phyloP scores from a whole-genome alignment of 2,329 filamentous ascomycete species.

The Davidsoniella neocaledoniae region DNA sequence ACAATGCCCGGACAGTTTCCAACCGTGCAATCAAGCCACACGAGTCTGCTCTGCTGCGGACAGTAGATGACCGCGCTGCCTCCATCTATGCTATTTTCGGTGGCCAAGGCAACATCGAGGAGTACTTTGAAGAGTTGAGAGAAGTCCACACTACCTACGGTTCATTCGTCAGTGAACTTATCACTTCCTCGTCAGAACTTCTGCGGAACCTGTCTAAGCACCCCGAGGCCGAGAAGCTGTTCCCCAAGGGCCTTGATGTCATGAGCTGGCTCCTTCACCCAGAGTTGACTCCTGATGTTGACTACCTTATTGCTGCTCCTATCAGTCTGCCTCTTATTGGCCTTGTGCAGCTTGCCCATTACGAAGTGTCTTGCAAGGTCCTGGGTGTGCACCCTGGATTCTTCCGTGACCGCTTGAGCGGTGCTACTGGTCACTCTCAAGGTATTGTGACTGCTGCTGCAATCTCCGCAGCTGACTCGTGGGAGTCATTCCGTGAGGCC shows the following conservation, averaged over 20 bases:
- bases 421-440: slow-evolving; percentile 91
- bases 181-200: slow-evolving; percentile 65
- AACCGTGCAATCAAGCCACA: slow-evolving; percentile 81
- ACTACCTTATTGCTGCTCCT: slow-evolving; percentile 86
- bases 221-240: slow-evolving; percentile 81
- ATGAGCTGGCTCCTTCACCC: slow-evolving; percentile 82
- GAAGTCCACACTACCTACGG: slow-evolving; percentile 85
- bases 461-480: slow-evolving; percentile 77
- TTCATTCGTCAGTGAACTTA: slow-evolving; percentile 73
- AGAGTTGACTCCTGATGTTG: slow-evolving; percentile 79
- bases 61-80: slow-evolving; percentile 67
- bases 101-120: slow-evolving; percentile 96
- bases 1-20: slow-evolving; percentile 66
- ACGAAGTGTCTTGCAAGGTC: slow-evolving; percentile 82
- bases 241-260: slow-evolving; percentile 90
- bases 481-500: slow-evolving; percentile 78
- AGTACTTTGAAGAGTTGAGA: slow-evolving; percentile 95
- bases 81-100: slow-evolving; percentile 89
- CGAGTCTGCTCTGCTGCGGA: slow-evolving; percentile 81
- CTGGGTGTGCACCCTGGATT: slow-evolving; percentile 80
- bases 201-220: slow-evolving; percentile 74
- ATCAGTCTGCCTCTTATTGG: slow-evolving; percentile 95
- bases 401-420: slow-evolving; percentile 66
- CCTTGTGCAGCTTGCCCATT: slow-evolving; percentile 88
- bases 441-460: slow-evolving; percentile 87